These are phyloP conservation scores for Hippophae rhamnoides DNA, from an alignment of 306 rosid species.

Conservation along the genomic window DNA sequence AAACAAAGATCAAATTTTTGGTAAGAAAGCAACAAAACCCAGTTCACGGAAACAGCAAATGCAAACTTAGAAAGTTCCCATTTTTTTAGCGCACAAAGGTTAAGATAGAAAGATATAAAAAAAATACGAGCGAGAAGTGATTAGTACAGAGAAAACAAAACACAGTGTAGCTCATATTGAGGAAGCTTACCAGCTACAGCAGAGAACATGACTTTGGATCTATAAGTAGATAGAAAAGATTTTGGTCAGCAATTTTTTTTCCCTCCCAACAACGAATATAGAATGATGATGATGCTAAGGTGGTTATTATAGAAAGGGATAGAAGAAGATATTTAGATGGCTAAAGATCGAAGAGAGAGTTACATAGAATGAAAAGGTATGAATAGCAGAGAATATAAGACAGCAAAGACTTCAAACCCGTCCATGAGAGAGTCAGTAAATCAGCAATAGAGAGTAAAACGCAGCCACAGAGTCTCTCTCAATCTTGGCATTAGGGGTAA, in stretches of 20 bases:
- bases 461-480: neutral
- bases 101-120: neutral
- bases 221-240: slow-evolving; percentile 1
- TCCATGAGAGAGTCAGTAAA: neutral
- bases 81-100: neutral
- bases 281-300: neutral
- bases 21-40: slow-evolving; percentile 7
- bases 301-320: neutral
- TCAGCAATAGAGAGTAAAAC: neutral
- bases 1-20: neutral
- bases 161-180: neutral
- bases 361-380: neutral
- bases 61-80: neutral
- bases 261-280: neutral
- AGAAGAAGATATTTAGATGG: neutral
- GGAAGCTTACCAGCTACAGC: slow-evolving; percentile 1
- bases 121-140: neutral
- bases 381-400: neutral
- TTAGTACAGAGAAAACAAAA: neutral
- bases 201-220: slow-evolving; percentile 10
- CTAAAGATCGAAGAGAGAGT: neutral
- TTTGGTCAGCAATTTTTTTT: neutral
- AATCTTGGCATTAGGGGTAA: too few relatives aligned
- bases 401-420: neutral
- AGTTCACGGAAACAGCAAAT: slow-evolving; percentile 1